Evolutionary conservation across 2,329 filamentous ascomycete species (phyloP).

Genomic region (Fusarium neocosmosporiellum): DNA sequence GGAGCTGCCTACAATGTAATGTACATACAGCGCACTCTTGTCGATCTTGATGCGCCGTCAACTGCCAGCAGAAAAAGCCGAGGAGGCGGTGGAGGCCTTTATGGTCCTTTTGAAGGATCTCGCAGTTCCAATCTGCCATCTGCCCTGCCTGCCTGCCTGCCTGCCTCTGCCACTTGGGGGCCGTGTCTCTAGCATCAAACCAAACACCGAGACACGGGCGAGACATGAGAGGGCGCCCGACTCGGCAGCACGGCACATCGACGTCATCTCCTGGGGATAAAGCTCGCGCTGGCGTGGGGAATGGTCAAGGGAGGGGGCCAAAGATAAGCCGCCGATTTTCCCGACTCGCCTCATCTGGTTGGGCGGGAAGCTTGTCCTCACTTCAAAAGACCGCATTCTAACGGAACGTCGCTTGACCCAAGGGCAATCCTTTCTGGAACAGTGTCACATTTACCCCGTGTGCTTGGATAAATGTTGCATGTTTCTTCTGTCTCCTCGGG

Average conservation of each 20-base stretch:
- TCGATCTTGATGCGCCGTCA: constrained; percentile 28
- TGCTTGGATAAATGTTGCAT: not conserved
- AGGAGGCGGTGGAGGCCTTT: constrained; percentile 20
- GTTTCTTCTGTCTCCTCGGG: not conserved
- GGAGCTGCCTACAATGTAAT: constrained; percentile 12
- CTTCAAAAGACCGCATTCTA: not conserved
- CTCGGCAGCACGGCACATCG: constrained; percentile 43
- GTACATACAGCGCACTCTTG: constrained; percentile 12
- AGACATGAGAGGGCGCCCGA: constrained; percentile 18
- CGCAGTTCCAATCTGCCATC: not conserved
- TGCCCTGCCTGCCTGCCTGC: not conserved
- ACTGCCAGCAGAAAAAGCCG: constrained; percentile 12
- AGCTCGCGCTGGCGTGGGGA: constrained; percentile 31
- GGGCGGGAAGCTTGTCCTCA: constrained; percentile 25
- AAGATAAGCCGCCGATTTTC: constrained; percentile 42
- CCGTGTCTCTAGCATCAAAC: constrained; percentile 25
- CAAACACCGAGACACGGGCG: constrained; percentile 22
- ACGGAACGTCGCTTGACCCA: not conserved
- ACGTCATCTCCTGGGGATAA: constrained; percentile 39
- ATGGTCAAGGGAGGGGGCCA: constrained; percentile 25
- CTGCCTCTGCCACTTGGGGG: not conserved
- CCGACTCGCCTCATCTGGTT: constrained; percentile 32
- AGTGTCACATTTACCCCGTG: constrained; percentile 16
- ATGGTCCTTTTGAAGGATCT: constrained; percentile 15
- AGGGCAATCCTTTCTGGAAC: constrained; percentile 10